Base-by-base conservation (phyloP, 2,329 filamentous ascomycete genomes). In the Fusarium keratoplasticum region DNA sequence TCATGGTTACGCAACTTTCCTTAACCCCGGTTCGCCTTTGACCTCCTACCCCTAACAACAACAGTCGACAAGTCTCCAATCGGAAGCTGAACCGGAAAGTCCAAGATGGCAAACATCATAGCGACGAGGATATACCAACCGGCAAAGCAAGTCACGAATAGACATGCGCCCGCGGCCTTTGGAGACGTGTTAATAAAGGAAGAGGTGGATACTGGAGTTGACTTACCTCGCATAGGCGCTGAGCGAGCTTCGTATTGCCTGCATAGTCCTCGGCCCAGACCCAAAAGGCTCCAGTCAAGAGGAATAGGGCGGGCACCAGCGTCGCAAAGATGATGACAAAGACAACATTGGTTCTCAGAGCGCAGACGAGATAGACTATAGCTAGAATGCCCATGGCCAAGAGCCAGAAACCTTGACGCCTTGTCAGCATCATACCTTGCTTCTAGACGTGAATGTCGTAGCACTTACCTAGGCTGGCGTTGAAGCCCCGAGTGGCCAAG, bases 261-360 rank as follows among this genome's bases (percentile, higher is more conserved):
- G 61, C 57, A 4, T 58, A 75, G 47, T 81, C 76, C 1, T 64
- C 66, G 10, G 90, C 90, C 10, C 87, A 76, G 18, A 88, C 81
- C 86, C 89, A 92, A 81, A 90, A 93, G 0, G 87, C 87, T 2
- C 86, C 90, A 0, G 91, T 87, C 36, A 94, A 84, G 29, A 91
- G 83, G 10, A 82, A 80, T 77, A 95, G 93, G 3, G 86, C 84
- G 10, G 90, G 78, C 16, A 88, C 81, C 14, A 95, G 87, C 1
- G 85, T 85, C 67, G 90, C 78, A 84, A 95, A 95, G 81, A 95
- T 92, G 64, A 90, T 74, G 73, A 93, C 88, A 82, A 94, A 94
- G 80, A 90, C 87, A 13, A 94, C 65, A 80, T 95, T 95, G 33
- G 92, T 95, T 57, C 93, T 90, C 18, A 94, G 83, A 1, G 93